Conservation (phyloP, 345 rosid genomes). For the Pistacia vera region DNA sequence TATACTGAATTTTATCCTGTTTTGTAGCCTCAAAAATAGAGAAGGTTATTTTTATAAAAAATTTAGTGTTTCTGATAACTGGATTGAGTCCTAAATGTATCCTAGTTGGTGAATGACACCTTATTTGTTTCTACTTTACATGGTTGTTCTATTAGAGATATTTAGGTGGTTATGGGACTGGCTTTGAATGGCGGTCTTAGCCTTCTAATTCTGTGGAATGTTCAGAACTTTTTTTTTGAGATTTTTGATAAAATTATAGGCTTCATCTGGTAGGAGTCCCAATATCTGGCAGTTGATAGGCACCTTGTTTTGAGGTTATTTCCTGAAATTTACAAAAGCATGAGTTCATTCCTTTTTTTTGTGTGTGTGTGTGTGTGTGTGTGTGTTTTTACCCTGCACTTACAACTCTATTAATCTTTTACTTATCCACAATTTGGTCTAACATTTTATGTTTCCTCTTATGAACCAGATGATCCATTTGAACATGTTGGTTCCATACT, state of each 20-base stretch:
- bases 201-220: neutral
- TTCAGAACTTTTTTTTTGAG: neutral
- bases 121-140: neutral
- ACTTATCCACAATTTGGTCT: slow-evolving; percentile 9
- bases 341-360: neutral
- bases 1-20: neutral
- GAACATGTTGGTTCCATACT: slow-evolving; percentile 94
- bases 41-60: no score
- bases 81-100: neutral
- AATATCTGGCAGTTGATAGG: neutral
- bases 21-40: neutral
- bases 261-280: neutral
- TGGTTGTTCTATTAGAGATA: neutral
- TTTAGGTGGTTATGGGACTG: neutral
- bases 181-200: neutral
- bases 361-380: neutral
- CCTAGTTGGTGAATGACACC: neutral
- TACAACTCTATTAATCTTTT: neutral
- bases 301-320: slow-evolving; percentile 1
- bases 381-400: neutral
- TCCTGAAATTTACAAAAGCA: neutral
- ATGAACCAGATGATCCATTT: slow-evolving; percentile 76
- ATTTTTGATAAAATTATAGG: neutral
- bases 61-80: neutral
- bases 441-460: slow-evolving; percentile 13